Evolutionary conservation across 2,329 filamentous ascomycete species (phyloP), one percentile per base, ranked within the genome.

Genomic region (Diaporthe destruens): DNA sequence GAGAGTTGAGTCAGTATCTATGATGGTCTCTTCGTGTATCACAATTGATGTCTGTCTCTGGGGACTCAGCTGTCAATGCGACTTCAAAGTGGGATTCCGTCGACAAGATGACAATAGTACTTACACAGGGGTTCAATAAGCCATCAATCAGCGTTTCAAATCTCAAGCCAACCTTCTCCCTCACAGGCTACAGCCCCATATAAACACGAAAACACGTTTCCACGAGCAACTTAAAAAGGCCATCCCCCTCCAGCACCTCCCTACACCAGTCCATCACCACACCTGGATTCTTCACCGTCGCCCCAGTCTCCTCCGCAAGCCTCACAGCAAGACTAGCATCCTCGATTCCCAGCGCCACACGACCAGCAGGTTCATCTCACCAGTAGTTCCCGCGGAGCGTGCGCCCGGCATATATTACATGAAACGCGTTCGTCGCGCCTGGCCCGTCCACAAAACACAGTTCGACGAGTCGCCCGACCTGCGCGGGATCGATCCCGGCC

Each of bases 381-480:
- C 34, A 71, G 42, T 71, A 71, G 5, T 32, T 36, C 18, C 69
- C 69, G 18, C 34, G 29, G 18, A 63, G 44, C 69, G 65, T 71
- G 12, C 69, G 23, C 6, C 20, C 49, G 12, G 44, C 36, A 16
- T 71, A 71, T 6, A n/a, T n/a, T n/a, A 65, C 29, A 11, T 47
- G 34, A 29, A 55, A 71, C 3, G 69, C 57, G 5, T 61, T 42
- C 23, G 42, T 61, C 4, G 6, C 23, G 2, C 12, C 14, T 7
- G 23, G 39, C 16, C 57, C 39, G 0, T 18, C 7, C 6, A 61
- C 57, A 18, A 65, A n/a, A 7, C 32, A 20, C 2, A 63, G 25
- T 12, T 71, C 57, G 34, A 71, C 69, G 6, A 55, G 55, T 20
- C 47, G 16, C 34, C 23, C 18, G 6, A 71, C 69, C 16, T 8